These are phyloP conservation scores for Coemansia reversa DNA, from an alignment of 192 early-diverging fungal genomes.

Conservation along the genomic window DNA sequence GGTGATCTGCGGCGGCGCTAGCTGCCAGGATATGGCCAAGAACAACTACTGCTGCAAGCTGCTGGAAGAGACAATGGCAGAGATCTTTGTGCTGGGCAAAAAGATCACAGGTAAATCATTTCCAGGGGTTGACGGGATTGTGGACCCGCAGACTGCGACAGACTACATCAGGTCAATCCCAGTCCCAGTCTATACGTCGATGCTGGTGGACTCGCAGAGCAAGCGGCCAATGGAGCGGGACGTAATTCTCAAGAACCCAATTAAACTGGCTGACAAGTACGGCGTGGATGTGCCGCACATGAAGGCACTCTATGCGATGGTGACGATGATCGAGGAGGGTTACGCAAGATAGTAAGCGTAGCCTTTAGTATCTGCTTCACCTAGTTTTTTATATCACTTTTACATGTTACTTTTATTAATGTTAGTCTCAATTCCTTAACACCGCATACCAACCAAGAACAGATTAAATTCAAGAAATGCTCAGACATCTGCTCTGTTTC, in stretches of 20 bases:
- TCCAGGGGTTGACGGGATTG: constrained; percentile 47
- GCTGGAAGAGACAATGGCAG: constrained; percentile 41
- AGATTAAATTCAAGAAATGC: background rate
- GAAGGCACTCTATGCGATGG: constrained; percentile 45
- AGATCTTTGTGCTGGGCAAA: constrained; percentile 46
- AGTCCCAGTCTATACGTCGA: constrained; percentile 50
- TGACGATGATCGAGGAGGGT: constrained; percentile 43
- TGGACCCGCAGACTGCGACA: constrained; percentile 39
- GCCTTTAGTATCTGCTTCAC: background rate
- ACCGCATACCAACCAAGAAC: background rate
- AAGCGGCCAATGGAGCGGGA: constrained; percentile 54
- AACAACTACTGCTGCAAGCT: constrained; percentile 29
- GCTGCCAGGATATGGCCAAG: constrained; percentile 45
- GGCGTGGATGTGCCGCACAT: constrained; percentile 47
- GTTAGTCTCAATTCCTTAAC: background rate
- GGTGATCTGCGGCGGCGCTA: constrained; percentile 39
- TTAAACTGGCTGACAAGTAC: constrained; percentile 37
- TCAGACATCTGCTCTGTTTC: background rate
- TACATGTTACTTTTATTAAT: background rate
- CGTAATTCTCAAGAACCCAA: constrained; percentile 51
- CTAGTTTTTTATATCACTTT: background rate
- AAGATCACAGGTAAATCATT: constrained; percentile 40
- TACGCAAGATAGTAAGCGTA: constrained; percentile 17
- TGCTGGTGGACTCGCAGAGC: constrained; percentile 51
- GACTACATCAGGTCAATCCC: constrained; percentile 44